Conservation (phyloP, 2,329 filamentous ascomycete species). For the Cladophialophora yegresii region DNA sequence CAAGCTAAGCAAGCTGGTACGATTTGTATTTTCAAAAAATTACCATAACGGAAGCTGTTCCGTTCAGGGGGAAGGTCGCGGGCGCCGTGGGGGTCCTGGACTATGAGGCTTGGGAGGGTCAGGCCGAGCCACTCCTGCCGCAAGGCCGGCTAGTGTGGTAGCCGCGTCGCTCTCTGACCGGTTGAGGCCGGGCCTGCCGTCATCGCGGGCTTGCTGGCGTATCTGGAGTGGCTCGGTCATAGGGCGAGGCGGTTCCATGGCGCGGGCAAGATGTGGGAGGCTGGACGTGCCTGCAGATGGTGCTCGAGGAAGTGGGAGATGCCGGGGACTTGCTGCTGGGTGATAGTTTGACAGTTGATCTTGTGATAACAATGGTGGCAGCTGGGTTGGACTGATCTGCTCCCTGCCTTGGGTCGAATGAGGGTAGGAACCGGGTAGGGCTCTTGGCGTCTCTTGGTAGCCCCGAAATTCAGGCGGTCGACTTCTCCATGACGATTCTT, state of each 20-base stretch:
- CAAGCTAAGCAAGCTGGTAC: neutral
- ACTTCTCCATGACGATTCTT: conserved; percentile 27
- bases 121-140: conserved; percentile 22
- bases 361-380: conserved; percentile 22
- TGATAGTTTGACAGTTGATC: conserved; percentile 23
- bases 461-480: conserved; percentile 24
- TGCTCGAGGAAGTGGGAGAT: conserved; percentile 26
- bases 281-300: conserved; percentile 8
- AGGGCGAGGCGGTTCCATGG: conserved; percentile 21
- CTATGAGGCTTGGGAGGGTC: conserved; percentile 16
- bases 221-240: conserved; percentile 15
- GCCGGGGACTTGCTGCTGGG: conserved; percentile 19
- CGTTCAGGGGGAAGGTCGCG: conserved; percentile 12
- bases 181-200: conserved; percentile 19
- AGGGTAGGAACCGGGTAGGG: conserved; percentile 18
- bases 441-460: conserved; percentile 22
- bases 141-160: conserved; percentile 33
- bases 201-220: conserved; percentile 22
- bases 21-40: neutral
- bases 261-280: conserved; percentile 16
- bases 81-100: conserved; percentile 7
- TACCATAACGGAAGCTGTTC: neutral
- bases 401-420: conserved; percentile 12
- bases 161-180: conserved; percentile 35
- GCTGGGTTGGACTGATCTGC: conserved; percentile 18